phyloP scores from a whole-genome alignment of 2,329 filamentous ascomycete genomes.

The Daldinia eschscholtzii region DNA sequence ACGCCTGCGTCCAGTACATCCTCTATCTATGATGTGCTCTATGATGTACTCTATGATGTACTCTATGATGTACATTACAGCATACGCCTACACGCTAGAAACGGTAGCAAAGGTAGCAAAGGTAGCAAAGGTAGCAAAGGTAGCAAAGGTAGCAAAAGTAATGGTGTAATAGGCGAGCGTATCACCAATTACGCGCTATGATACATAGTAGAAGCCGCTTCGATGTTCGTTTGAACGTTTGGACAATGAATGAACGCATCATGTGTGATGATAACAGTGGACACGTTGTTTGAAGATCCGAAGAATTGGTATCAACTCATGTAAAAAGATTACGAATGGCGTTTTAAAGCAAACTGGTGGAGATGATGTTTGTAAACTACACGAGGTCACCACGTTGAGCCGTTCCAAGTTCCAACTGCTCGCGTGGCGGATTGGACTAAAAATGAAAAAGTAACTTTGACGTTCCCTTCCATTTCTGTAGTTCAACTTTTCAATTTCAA shows the following conservation, averaged over 20 bases:
- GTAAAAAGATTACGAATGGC: constrained; percentile 19
- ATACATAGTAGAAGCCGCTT: constrained; percentile 3
- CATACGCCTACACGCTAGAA: constrained; percentile 7
- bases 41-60: background rate
- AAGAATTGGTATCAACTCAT: constrained; percentile 8
- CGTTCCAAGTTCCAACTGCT: background rate
- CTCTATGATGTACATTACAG: background rate
- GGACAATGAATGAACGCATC: background rate
- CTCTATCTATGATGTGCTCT: background rate
- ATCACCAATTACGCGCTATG: constrained; percentile 33
- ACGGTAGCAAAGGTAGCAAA: constrained; percentile 18
- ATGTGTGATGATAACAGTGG: constrained; percentile 12
- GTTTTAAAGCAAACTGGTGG: constrained; percentile 25
- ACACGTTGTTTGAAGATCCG: constrained; percentile 5
- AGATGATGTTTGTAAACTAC: constrained; percentile 31
- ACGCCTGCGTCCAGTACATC: background rate
- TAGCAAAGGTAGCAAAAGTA: constrained; percentile 20
- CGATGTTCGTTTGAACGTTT: constrained; percentile 6
- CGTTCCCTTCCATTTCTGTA: background rate
- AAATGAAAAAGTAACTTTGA: constrained; percentile 22
- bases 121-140: constrained; percentile 17
- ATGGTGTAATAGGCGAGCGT: constrained; percentile 24
- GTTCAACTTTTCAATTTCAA: background rate
- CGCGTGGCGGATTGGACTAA: constrained; percentile 13
- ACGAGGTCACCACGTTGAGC: constrained; percentile 27